Percentiles rank a stretch among this genome's conserved stretches.
Evolutionary conservation across 1,284 basidiomycete genomes (phyloP).

Genomic region (Malassezia vespertilionis): DNA sequence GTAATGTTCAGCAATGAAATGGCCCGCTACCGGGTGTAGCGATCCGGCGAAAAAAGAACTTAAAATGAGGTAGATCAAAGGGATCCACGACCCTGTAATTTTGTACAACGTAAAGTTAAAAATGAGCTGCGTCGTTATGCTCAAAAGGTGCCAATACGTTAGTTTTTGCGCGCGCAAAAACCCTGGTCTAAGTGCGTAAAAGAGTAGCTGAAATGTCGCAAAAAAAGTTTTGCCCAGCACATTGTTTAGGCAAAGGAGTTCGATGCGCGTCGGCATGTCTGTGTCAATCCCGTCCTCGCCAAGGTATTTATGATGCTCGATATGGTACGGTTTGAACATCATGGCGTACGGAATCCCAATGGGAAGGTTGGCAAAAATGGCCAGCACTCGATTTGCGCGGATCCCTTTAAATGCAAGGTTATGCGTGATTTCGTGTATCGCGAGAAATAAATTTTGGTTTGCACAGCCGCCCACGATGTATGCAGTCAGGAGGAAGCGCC

Average conservation of each 20-base stretch:
- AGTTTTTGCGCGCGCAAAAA: slow-evolving; percentile 73
- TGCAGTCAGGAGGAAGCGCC: slow-evolving; percentile 63
- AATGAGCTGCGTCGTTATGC: slow-evolving; percentile 60
- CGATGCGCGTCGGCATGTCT: slow-evolving; percentile 75
- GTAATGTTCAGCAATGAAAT: slow-evolving; percentile 78
- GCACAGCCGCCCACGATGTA: slow-evolving; percentile 84
- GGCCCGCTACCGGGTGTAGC: slow-evolving; percentile 85
- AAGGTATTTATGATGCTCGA: slow-evolving; percentile 71
- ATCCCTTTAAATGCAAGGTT: slow-evolving; percentile 85
- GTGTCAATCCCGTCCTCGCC: slow-evolving; percentile 96
- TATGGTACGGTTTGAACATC: slow-evolving; percentile 91
- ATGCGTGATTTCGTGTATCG: slow-evolving; percentile 97
- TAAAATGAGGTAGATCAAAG: slow-evolving; percentile 63
- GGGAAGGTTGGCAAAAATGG: slow-evolving; percentile 80
- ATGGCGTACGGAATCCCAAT: slow-evolving; percentile 91
- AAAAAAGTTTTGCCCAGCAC: slow-evolving; percentile 97
- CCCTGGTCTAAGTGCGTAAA: slow-evolving; percentile 92
- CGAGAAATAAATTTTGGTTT: slow-evolving; percentile 93
- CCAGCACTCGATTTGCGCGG: slow-evolving; percentile 69
- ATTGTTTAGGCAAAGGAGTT: slow-evolving; percentile 77
- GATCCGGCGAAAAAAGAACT: slow-evolving; percentile 90
- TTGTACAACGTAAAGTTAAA: slow-evolving; percentile 58
- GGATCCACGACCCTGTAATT: slow-evolving; percentile 21
- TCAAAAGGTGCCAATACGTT: slow-evolving; percentile 73
- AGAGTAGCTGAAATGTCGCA: slow-evolving; percentile 92